These are phyloP conservation scores for Ophiocytium majus DNA, from an alignment of 352 stramenopile species.

Conservation along the genomic window DNA sequence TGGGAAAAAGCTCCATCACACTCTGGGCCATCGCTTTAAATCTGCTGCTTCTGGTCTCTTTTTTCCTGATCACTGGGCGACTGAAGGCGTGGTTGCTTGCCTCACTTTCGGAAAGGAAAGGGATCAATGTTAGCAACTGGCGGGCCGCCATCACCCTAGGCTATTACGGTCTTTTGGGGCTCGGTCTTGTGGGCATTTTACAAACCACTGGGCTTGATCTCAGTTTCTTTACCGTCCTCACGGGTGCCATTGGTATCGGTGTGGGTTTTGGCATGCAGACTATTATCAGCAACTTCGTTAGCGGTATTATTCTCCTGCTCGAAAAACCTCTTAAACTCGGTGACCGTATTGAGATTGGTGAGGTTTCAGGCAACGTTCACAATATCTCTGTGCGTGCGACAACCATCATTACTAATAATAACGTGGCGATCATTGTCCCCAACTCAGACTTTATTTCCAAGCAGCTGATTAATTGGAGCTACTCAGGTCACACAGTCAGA, in stretches of 20 bases:
- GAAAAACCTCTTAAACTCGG: constrained; percentile 1
- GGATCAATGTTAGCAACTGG: too few relatives aligned
- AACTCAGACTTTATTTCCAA: neutral
- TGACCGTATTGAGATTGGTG: neutral
- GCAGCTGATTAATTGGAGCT: neutral
- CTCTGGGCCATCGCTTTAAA: too few relatives aligned
- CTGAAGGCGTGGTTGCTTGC: too few relatives aligned
- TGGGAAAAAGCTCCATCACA: too few relatives aligned
- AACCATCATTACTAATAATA: neutral
- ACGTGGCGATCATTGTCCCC: neutral
- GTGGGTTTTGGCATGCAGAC: neutral
- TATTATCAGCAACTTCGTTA: neutral
- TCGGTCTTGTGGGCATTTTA: too few relatives aligned
- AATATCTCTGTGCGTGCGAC: neutral
- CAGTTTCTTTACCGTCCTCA: neutral
- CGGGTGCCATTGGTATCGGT: neutral
- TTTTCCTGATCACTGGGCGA: too few relatives aligned
- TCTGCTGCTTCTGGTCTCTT: too few relatives aligned
- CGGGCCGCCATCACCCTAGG: too few relatives aligned
- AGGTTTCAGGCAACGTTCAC: neutral
- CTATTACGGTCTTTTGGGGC: too few relatives aligned
- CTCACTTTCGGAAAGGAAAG: too few relatives aligned
- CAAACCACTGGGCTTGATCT: neutral
- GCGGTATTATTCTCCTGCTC: neutral
- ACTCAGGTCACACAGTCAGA: neutral